Conservation (phyloP, 768 basidiomycete genomes). For the Lentinula detonsa region DNA sequence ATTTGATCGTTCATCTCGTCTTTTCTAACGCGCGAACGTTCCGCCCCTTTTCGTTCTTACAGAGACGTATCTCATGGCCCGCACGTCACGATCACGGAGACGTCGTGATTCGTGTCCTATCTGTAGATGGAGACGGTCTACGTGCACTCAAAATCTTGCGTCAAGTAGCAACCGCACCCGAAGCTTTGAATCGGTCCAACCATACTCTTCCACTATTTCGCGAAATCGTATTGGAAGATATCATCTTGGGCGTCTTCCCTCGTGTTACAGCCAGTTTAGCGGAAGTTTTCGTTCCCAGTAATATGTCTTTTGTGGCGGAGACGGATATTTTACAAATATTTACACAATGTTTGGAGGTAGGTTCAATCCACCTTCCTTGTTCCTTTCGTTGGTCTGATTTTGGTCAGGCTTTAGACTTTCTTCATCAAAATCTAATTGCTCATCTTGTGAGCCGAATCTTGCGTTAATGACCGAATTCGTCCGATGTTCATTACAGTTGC, state of each 20-base stretch:
- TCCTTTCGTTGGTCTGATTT: neutral
- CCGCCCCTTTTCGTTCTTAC: neutral
- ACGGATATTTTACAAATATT: neutral
- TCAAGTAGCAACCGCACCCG: neutral
- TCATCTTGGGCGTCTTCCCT: neutral
- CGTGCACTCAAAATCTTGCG: neutral
- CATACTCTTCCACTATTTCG: slow-evolving; percentile 4
- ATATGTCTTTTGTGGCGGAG: neutral
- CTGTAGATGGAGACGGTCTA: neutral
- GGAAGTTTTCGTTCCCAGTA: neutral
- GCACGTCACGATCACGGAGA: slow-evolving; percentile 1
- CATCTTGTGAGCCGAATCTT: neutral
- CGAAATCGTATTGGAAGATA: slow-evolving; percentile 5
- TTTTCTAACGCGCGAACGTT: neutral
- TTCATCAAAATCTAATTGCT: neutral
- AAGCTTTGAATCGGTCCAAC: neutral
- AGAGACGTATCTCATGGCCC: neutral
- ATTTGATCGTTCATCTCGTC: neutral
- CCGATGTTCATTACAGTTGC: neutral
- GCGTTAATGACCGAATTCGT: neutral
- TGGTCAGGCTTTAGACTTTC: neutral
- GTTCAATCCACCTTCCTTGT: neutral
- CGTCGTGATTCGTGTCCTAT: neutral
- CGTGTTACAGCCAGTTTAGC: neutral
- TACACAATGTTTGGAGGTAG: neutral